Conservation (phyloP, 2,329 filamentous ascomycete species). For the Aspergillus japonicus region DNA sequence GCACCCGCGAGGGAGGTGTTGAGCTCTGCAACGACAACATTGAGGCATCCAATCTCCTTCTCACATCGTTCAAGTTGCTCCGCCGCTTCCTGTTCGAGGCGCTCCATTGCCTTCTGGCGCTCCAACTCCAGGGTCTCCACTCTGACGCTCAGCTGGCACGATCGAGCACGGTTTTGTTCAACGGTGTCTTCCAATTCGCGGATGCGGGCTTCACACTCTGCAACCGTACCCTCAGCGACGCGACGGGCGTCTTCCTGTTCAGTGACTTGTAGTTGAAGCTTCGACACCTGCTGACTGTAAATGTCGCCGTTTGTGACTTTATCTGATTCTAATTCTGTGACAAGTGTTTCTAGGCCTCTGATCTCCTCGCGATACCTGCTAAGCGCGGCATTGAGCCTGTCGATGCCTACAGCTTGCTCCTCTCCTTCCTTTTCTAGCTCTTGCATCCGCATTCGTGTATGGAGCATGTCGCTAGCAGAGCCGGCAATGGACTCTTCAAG, state of each 20-base stretch:
- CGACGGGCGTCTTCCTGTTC: conserved; percentile 34
- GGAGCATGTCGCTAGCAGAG: conserved; percentile 47
- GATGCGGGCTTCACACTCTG: conserved; percentile 36
- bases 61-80: conserved; percentile 31
- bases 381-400: conserved; percentile 43
- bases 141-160: conserved; percentile 35
- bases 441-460: conserved; percentile 45
- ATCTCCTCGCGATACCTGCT: conserved; percentile 46
- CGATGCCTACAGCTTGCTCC: conserved; percentile 43
- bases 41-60: conserved; percentile 40
- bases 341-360: conserved; percentile 43
- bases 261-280: conserved; percentile 36
- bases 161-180: conserved; percentile 34
- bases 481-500: conserved; percentile 42
- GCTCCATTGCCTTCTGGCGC: conserved; percentile 23
- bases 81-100: conserved; percentile 23
- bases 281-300: conserved; percentile 31
- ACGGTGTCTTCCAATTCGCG: conserved; percentile 37
- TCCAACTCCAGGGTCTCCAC: conserved; percentile 37
- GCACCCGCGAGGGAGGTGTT: conserved; percentile 40
- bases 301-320: conserved; percentile 29
- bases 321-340: conserved; percentile 43
- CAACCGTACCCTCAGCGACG: conserved; percentile 36
- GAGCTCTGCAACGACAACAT: conserved; percentile 42
- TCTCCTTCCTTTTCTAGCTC: conserved; percentile 42